A percentile compares a stretch with the other conserved stretches of the same genome.
phyloP scores from a whole-genome alignment of 768 basidiomycete genomes.

The Scleroderma citrinum region DNA sequence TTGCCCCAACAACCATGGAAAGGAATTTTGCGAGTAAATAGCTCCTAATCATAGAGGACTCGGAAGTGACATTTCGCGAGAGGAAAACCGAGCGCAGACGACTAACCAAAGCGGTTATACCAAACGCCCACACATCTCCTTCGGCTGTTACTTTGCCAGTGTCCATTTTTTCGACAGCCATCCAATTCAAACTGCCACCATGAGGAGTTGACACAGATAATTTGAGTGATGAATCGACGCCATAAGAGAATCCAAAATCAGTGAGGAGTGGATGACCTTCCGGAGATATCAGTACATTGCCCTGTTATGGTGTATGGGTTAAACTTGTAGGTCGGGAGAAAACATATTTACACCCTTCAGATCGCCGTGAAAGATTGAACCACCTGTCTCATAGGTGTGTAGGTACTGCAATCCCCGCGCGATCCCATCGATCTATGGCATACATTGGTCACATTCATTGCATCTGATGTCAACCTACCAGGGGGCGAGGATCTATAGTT shows the following conservation, averaged over 20 bases:
- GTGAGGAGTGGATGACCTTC: constrained; percentile 32
- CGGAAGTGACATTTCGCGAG: not conserved
- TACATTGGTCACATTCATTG: not conserved
- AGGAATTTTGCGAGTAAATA: not conserved
- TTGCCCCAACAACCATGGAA: not conserved
- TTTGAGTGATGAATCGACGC: not conserved
- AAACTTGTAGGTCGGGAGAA: not conserved
- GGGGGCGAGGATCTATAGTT: not conserved
- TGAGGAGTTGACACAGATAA: not conserved
- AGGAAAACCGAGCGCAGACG: not conserved
- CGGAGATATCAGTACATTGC: constrained; percentile 37
- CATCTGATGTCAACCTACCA: not conserved
- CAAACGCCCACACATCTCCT: not conserved
- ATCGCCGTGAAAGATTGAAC: constrained; percentile 23
- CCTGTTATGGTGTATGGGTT: constrained; percentile 14
- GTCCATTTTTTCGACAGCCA: not conserved
- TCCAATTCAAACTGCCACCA: not conserved
- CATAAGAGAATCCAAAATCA: constrained; percentile 34
- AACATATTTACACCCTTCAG: not conserved
- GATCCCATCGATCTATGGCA: constrained; percentile 29
- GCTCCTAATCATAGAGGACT: too few relatives aligned
- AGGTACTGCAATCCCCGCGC: constrained; percentile 32
- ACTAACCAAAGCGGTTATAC: not conserved
- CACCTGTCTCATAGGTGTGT: constrained; percentile 21
- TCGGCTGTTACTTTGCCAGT: not conserved